phyloP scores from a whole-genome alignment of 2,329 filamentous ascomycete species.

The Thermoascus crustaceus region DNA sequence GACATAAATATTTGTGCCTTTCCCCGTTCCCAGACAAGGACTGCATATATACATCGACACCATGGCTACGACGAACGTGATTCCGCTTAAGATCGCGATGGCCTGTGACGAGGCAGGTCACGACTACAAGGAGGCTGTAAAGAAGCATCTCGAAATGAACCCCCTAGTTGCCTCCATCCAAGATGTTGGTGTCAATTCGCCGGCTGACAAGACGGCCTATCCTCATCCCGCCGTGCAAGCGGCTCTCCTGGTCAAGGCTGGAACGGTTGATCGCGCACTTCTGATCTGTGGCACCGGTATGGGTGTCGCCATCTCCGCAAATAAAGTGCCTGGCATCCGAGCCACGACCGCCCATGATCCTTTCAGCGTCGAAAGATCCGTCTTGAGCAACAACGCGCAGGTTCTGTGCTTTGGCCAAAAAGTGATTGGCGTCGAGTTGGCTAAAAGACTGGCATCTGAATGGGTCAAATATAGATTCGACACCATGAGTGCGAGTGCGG shows the following conservation, averaged over 20 bases:
- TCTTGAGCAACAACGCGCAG: conserved; percentile 71
- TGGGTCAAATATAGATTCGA: conserved; percentile 71
- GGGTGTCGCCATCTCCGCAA: conserved; percentile 68
- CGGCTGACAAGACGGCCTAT: conserved; percentile 59
- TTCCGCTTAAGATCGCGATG: conserved; percentile 45
- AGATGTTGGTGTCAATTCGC: conserved; percentile 58
- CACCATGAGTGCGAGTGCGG: conserved; percentile 48
- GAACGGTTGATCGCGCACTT: conserved; percentile 54
- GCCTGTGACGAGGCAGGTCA: conserved; percentile 59
- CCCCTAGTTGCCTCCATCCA: conserved; percentile 53
- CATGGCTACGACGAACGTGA: neutral
- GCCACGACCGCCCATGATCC: conserved; percentile 73
- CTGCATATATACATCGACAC: too few species aligned
- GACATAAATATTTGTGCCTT: too few species aligned
- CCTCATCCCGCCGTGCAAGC: conserved; percentile 64
- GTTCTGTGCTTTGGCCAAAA: conserved; percentile 71
- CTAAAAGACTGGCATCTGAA: conserved; percentile 61
- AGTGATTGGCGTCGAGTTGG: conserved; percentile 65
- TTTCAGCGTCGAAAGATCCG: conserved; percentile 64
- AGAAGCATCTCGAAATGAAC: conserved; percentile 57
- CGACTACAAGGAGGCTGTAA: conserved; percentile 63
- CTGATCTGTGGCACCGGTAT: conserved; percentile 72
- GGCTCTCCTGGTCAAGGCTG: conserved; percentile 36
- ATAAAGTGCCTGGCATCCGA: conserved; percentile 67
- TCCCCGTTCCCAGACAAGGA: too few species aligned